Percentiles rank a stretch among this genome's conserved stretches.
Conservation (phyloP, 306 rosid species). For the Rubus parviflorus region DNA sequence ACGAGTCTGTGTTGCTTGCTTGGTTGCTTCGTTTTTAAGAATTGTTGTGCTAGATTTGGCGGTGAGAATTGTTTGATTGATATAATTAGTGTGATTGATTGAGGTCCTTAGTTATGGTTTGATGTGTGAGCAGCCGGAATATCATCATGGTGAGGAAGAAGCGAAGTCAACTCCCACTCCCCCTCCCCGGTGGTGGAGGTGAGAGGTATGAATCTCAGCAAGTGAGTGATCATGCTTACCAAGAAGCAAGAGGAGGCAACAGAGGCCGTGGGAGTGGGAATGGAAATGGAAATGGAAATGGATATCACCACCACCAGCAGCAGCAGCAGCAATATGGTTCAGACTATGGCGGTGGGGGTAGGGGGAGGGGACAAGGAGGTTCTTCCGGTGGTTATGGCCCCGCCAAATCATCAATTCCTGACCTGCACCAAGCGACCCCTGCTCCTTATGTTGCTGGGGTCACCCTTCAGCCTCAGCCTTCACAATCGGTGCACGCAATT, state of each 20-base stretch:
- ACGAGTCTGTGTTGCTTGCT: too few relatives aligned
- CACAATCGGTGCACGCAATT: conserved; percentile 29
- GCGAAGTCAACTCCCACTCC: conserved; percentile 64
- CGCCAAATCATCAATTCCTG: conserved; percentile 65
- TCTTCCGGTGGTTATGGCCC: conserved; percentile 45
- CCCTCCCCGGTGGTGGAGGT: conserved; percentile 48
- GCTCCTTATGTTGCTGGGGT: conserved; percentile 34
- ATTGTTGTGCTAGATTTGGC: too few relatives aligned
- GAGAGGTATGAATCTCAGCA: conserved; percentile 61
- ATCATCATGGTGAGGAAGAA: conserved; percentile 69
- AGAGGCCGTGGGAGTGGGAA: background rate
- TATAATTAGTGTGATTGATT: too few relatives aligned
- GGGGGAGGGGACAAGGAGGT: conserved; percentile 74
- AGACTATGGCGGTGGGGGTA: conserved; percentile 65
- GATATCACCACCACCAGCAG: conserved; percentile 14
- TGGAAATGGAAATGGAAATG: background rate
- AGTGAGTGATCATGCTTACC: conserved; percentile 1
- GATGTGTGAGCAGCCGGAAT: background rate
- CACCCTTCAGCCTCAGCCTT: conserved; percentile 34
- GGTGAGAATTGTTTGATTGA: too few relatives aligned
- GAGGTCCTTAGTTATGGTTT: background rate
- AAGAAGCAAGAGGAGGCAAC: conserved; percentile 27
- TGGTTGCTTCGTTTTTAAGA: too few relatives aligned
- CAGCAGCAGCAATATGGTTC: conserved; percentile 64
- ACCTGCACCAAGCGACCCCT: conserved; percentile 99